Evolutionary conservation across 768 basidiomycete species (phyloP), one percentile per base, ranked within the genome.

Genomic region (Hydnum rufescens): DNA sequence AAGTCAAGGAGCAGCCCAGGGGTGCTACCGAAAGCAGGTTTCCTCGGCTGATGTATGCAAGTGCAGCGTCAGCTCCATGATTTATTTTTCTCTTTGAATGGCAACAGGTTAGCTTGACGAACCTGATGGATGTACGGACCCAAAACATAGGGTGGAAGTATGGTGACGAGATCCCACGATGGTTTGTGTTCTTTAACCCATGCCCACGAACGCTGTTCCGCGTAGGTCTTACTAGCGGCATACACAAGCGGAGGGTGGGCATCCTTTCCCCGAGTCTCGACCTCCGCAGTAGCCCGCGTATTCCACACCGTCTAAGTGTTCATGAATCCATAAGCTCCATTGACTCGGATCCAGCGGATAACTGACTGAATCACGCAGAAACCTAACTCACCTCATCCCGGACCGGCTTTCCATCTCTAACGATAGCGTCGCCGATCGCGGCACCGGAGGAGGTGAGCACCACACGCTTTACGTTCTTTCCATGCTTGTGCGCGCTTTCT

Each of bases 281-380:
- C 13, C 13, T 13, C 16, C 13, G 25, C 44, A 57, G 50, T 2
- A 59, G 58, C 48, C 53, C 56, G 16, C 59, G 49, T 39, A 58
- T 67, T 67, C 13, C 26, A 47, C 26, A 47, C 8, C 25, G 13
- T 47, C 25, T 47, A 13, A n/a, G n/a, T 42, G 13, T 16, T n/a
- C 32, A 19, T n/a, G 16, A 32, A 48, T 30, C 31, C 54, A 43
- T 28, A 51, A 43, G 53, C 2, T 32, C 34, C 30, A 18, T 30
- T 19, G 22, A 22, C 5, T 44, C 54, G 28, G 50, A 44, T 13
- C 60, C 53, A 57, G 67, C 58, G 29, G 59, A 8, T 63, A 65
- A 43, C 63, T 60, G 8, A 63, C 62, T 6, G 61, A 63, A 23
- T 66, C 66, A 53, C 66, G 57, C n/a, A 67, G 62, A 4, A 68